phyloP scores from a whole-genome alignment of 2,329 filamentous ascomycete genomes.

The Beauveria sp. region DNA sequence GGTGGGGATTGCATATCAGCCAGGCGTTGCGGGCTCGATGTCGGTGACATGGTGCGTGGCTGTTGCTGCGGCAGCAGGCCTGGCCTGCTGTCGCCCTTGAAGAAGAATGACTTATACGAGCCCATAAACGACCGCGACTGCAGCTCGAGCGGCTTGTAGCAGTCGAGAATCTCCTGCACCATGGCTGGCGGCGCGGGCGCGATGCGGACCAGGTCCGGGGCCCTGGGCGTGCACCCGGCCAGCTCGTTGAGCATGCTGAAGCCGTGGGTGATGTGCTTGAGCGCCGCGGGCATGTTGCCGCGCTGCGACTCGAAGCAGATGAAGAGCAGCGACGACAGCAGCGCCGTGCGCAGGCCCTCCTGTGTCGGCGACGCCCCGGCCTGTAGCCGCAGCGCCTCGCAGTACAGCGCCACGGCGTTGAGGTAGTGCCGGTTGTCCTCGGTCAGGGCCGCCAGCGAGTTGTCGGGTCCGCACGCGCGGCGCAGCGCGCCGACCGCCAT shows the following conservation, averaged over 20 bases:
- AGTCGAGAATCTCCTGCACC: conserved; percentile 32
- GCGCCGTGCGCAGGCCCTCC: conserved; percentile 30
- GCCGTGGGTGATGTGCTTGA: conserved; percentile 33
- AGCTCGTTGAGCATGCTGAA: conserved; percentile 34
- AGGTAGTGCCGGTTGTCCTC: conserved; percentile 30
- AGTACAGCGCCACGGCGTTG: conserved; percentile 33
- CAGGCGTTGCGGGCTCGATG: not conserved
- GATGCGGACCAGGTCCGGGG: conserved; percentile 29
- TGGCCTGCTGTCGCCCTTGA: conserved; percentile 16
- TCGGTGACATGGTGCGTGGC: not conserved
- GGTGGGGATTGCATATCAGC: not conserved
- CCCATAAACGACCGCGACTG: conserved; percentile 33
- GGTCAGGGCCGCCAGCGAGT: conserved; percentile 16
- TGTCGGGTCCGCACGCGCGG: conserved; percentile 23
- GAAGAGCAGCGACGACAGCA: conserved; percentile 32
- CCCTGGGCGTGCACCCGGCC: conserved; percentile 27
- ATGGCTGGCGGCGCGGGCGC: conserved; percentile 28
- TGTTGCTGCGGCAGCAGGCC: conserved; percentile 2
- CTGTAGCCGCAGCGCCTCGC: conserved; percentile 33
- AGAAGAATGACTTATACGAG: conserved; percentile 29
- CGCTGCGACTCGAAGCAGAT: conserved; percentile 34
- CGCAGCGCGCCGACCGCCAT: conserved; percentile 34
- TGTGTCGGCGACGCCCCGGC: conserved; percentile 28
- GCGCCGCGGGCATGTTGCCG: conserved; percentile 31
- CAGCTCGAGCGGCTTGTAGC: conserved; percentile 31